phyloP scores from a whole-genome alignment of 495 filamentous ascomycete genomes.

The Hypoxylon subgilvum region DNA sequence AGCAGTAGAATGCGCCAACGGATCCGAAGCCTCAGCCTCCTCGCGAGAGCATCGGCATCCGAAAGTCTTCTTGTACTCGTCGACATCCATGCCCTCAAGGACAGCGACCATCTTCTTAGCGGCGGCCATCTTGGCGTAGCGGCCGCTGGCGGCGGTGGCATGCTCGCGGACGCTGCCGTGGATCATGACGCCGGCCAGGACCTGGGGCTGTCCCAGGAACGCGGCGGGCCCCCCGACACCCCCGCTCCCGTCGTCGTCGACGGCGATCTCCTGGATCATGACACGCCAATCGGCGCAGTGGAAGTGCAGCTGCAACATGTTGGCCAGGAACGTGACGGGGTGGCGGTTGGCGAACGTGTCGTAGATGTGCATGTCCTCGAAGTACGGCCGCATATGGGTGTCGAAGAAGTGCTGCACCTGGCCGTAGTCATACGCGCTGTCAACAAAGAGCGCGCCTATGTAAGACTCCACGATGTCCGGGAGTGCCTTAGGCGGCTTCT shows the following conservation, averaged over 20 bases:
- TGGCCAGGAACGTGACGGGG: conserved; percentile 62
- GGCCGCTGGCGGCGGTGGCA: conserved; percentile 63
- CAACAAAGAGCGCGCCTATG: conserved; percentile 88
- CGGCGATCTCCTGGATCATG: conserved; percentile 39
- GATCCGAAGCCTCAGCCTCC: conserved; percentile 14
- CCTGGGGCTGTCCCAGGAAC: conserved; percentile 44
- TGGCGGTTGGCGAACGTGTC: conserved; percentile 90
- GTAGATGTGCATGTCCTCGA: conserved; percentile 86
- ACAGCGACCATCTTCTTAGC: conserved; percentile 67
- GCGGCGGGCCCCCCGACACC: too few relatives aligned
- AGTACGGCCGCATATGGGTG: conserved; percentile 73
- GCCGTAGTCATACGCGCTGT: conserved; percentile 79
- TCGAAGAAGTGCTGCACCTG: conserved; percentile 80
- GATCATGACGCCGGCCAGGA: conserved; percentile 77
- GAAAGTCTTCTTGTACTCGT: conserved; percentile 66
- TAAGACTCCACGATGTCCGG: conserved; percentile 91
- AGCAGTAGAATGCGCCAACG: conserved; percentile 23
- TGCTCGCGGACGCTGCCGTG: conserved; percentile 72
- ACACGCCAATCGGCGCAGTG: conserved; percentile 57
- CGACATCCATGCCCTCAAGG: conserved; percentile 62
- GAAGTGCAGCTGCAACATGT: conserved; percentile 52
- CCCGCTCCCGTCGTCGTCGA: conserved; percentile 39
- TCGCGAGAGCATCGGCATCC: conserved; percentile 64
- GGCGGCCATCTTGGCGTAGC: conserved; percentile 76
- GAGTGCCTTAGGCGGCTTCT: conserved; percentile 82